Conservation (phyloP, 331 rosid species). For the Dryas integrifolia region DNA sequence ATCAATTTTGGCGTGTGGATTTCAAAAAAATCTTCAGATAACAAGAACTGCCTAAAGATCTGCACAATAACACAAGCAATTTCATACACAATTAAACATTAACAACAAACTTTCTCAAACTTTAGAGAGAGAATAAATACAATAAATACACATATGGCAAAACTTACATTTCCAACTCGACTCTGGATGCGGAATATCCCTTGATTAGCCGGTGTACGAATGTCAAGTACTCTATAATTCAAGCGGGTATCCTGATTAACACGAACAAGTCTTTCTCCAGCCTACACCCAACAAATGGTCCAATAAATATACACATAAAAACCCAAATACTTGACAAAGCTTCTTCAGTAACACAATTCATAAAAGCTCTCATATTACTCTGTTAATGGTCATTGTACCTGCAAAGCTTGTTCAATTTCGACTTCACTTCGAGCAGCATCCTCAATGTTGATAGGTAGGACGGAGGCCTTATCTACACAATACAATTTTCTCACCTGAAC, state of each 20-base stretch:
- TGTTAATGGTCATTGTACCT: slow-evolving; percentile 20
- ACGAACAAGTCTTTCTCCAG: slow-evolving; percentile 79
- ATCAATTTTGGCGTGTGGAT: slow-evolving; percentile 85
- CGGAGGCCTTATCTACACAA: slow-evolving; percentile 57
- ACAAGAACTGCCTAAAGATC: slow-evolving; percentile 74
- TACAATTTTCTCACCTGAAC: slow-evolving; percentile 68
- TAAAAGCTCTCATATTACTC: background rate
- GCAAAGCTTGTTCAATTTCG: slow-evolving; percentile 73
- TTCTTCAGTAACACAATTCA: background rate
- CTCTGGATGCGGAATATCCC: slow-evolving; percentile 75
- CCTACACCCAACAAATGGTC: slow-evolving; percentile 44
- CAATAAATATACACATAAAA: slow-evolving; percentile 19
- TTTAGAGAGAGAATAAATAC: background rate
- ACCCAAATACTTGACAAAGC: background rate
- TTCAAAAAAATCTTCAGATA: slow-evolving; percentile 58
- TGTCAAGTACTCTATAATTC: slow-evolving; percentile 70
- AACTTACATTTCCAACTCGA: slow-evolving; percentile 52
- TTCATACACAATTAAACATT: background rate
- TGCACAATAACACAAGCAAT: slow-evolving; percentile 32
- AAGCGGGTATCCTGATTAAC: slow-evolving; percentile 95
- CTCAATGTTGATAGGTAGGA: slow-evolving; percentile 61
- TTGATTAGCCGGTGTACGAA: slow-evolving; percentile 87
- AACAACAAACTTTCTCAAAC: background rate
- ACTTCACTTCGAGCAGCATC: slow-evolving; percentile 88
- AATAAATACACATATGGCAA: background rate